A percentile compares a stretch with the other conserved stretches of the same genome.
Evolutionary conservation across 495 filamentous ascomycete genomes (phyloP).

Genomic region (Lasiosphaeria hispida): DNA sequence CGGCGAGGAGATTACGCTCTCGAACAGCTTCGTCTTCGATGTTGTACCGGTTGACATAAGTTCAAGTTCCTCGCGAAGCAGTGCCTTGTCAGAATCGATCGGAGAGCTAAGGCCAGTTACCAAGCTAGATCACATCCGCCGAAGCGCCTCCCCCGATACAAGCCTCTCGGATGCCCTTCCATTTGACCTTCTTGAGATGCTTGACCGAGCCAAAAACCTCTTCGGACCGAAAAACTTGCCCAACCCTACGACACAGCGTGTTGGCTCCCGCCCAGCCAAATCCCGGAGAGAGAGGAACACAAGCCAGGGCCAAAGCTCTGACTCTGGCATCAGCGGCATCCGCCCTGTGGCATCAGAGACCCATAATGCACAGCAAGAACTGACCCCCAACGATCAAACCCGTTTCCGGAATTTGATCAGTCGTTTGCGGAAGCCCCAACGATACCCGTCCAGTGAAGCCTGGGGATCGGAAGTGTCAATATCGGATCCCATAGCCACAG

Average conservation of each 20-base stretch:
- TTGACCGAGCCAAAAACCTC: not conserved
- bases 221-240: not conserved
- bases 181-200: conserved; percentile 5
- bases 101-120: conserved; percentile 18
- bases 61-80: not conserved
- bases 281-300: not conserved
- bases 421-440: conserved; percentile 18
- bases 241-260: not conserved
- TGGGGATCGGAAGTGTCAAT: not conserved
- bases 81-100: not conserved
- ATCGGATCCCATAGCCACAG: not conserved
- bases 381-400: conserved; percentile 6
- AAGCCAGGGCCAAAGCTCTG: not conserved
- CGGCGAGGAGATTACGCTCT: conserved; percentile 22
- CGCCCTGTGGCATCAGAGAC: not conserved
- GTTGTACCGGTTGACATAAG: conserved; percentile 10
- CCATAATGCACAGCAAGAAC: no score
- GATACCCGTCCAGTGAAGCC: not conserved
- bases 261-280: not conserved
- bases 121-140: not conserved
- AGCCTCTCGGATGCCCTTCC: not conserved
- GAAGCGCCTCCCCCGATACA: conserved; percentile 1
- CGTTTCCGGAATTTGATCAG: conserved; percentile 25
- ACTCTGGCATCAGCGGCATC: conserved; percentile 1
- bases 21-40: conserved; percentile 28